phyloP scores from a whole-genome alignment of 1,139 yeast genomes.

The Blastobotrys aristatus region DNA sequence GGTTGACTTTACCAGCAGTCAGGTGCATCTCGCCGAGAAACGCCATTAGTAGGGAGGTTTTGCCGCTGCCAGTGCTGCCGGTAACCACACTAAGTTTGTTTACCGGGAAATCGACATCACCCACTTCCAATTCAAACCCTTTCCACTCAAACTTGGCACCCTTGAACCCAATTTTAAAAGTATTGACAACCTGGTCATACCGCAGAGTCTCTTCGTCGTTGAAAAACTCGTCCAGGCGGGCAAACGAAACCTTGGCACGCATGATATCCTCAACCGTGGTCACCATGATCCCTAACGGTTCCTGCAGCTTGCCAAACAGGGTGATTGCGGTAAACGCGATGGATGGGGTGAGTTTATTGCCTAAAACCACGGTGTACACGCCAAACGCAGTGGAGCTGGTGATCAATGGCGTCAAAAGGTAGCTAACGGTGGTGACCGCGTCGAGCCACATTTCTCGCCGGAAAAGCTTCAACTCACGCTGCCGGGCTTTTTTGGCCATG shows the following conservation, averaged over 20 bases:
- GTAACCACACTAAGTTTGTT: constrained; percentile 74
- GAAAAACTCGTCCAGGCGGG: constrained; percentile 76
- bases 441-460: constrained; percentile 98
- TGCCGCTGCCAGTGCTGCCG: constrained; percentile 97
- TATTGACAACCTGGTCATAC: constrained; percentile 53
- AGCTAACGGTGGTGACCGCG: constrained; percentile 70
- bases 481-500: constrained; percentile 60
- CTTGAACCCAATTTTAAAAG: constrained; percentile 77
- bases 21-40: constrained; percentile 90
- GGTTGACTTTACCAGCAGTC: constrained; percentile 53
- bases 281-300: constrained; percentile 80
- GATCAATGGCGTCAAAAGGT: constrained; percentile 73
- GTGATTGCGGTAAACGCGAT: constrained; percentile 88
- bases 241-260: constrained; percentile 83
- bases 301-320: constrained; percentile 76
- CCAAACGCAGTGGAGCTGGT: constrained; percentile 77
- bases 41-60: constrained; percentile 84
- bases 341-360: constrained; percentile 71
- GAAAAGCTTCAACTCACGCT: constrained; percentile 46
- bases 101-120: constrained; percentile 52
- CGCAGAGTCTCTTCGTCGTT: constrained; percentile 76
- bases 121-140: constrained; percentile 36
- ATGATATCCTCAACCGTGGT: constrained; percentile 75
- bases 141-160: constrained; percentile 79
- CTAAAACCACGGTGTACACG: constrained; percentile 66